Base-by-base conservation (phyloP, 495 filamentous ascomycete species). In the Halenospora varia region DNA sequence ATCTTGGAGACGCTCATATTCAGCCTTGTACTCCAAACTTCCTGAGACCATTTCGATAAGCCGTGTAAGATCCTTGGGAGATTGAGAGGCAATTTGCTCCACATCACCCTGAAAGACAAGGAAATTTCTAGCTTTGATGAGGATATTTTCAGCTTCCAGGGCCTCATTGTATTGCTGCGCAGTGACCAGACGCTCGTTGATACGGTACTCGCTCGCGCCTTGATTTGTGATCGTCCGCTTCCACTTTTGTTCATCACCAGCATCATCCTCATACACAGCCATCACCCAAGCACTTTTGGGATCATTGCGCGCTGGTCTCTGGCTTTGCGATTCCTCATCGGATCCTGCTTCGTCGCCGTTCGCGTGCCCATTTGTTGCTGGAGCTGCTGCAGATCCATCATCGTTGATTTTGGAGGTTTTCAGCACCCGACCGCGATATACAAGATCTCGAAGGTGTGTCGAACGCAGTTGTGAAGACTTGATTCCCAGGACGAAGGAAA, bases 51-150 rank as follows among this genome's bases (percentile, higher is more conserved):
- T 94, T 74, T 99, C 94, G 46, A 99, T 95, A 51, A 97, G 73
- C 20, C 89, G 85, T 0, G 94, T 99, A n/a, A 97, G 82, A 62
- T 97, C 94, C 61, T 86, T 89, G 0, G 94, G 90, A 0, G 89
- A 90, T 69, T 97, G 94, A 6, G 90, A 88, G 3, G 94, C 95
- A 62, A 99, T 97, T n/a, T 90, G 86, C 73, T 99, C 94, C 44
- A 99, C 94, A 68, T 99, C 94, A 51, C 94, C 94, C 71, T 99
- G 94, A 72, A 97, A 97, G 24, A 99, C 94, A 0, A 99, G 79
- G 71, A 97, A 99, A 70, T 97, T 97, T 56, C 94, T 86, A 29
- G 94, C 94, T 70, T 96, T 96, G 73, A 99, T 96, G 64, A 97
- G 73, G 57, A 99, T 99, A 62, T 96, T 96, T 69, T 99, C 92